Percentiles rank a stretch among this genome's conserved stretches.
Conservation (phyloP, 2,329 filamentous ascomycete genomes). For the Cryphonectria radicalis region DNA sequence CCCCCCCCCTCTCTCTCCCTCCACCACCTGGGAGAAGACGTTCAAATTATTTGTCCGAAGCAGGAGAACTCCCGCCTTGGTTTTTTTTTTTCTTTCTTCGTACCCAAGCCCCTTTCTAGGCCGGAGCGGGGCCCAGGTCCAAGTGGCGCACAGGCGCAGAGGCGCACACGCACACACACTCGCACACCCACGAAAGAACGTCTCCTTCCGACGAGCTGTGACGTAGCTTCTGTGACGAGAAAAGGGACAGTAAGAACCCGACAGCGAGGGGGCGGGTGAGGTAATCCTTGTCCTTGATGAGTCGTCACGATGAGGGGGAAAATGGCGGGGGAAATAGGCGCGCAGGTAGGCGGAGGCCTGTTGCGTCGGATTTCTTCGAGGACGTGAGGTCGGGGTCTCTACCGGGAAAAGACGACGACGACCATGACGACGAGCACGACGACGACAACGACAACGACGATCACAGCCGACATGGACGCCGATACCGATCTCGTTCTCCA, state of each 20-base stretch:
- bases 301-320: not conserved
- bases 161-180: no score
- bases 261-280: not conserved
- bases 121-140: not conserved
- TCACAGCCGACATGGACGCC: slow-evolving; percentile 1
- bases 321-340: not conserved
- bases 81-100: not conserved
- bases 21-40: not conserved
- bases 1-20: not conserved
- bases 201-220: not conserved
- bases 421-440: not conserved
- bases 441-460: not conserved
- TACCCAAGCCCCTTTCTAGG: not conserved
- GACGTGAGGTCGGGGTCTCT: slow-evolving; percentile 9
- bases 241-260: not conserved
- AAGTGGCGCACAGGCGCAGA: not conserved
- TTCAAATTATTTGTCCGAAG: not conserved
- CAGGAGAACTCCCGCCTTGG: not conserved
- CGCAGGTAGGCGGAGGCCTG: slow-evolving; percentile 13
- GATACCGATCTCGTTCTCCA: not conserved
- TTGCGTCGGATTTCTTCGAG: slow-evolving; percentile 25
- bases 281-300: not conserved
- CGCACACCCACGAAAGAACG: not conserved
- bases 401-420: not conserved
- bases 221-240: not conserved